Base-by-base conservation (phyloP, 2,329 filamentous ascomycete genomes). In the Gnomoniopsis sp. region DNA sequence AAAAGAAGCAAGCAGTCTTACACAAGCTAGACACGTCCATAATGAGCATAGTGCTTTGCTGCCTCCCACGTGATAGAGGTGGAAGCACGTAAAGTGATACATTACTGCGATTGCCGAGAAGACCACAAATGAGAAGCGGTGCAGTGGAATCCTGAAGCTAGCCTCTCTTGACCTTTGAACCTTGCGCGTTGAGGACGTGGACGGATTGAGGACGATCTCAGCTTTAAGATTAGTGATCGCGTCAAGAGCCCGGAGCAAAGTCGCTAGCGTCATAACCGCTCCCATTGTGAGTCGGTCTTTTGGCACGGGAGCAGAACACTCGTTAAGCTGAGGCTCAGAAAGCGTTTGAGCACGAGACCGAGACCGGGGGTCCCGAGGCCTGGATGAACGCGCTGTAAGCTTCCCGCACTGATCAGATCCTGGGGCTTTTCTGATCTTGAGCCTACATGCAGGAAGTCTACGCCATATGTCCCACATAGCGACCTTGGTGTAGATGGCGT, bases 401-500 rank as follows among this genome's bases (percentile, higher is more conserved):
- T 46, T 51, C 47, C n/a, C 30, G 49, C 50, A 54, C 51, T 51
- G 47, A 57, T 52, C 50, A 33, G 43, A 56, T 61, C 55, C 52
- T 46, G 36, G 49, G 22, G 41, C 49, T 50, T 61, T 53, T 50
- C 56, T 56, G 46, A 19, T 44, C 55, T 56, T 26, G 56, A 56
- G 49, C 21, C 49, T 34, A 34, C 49, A 41, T 56, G 52, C 48
- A 53, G 59, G 49, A 55, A 41, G 38, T 53, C 30, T 59, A 43
- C 53, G 49, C 55, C 56, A 41, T 30, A 26, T 49, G 56, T 56
- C 56, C 52, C 53, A 57, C 54, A 55, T 57, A 61, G 49, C 59
- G 48, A 41, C 52, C n/a, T n/a, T 56, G 59, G 53, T 54, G 51
- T 38, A 30, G 38, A 55, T 41, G 52, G 47, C 41, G 49, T 51